Conservation (phyloP, 805 yeast genomes). For the Kazachstania africana region DNA sequence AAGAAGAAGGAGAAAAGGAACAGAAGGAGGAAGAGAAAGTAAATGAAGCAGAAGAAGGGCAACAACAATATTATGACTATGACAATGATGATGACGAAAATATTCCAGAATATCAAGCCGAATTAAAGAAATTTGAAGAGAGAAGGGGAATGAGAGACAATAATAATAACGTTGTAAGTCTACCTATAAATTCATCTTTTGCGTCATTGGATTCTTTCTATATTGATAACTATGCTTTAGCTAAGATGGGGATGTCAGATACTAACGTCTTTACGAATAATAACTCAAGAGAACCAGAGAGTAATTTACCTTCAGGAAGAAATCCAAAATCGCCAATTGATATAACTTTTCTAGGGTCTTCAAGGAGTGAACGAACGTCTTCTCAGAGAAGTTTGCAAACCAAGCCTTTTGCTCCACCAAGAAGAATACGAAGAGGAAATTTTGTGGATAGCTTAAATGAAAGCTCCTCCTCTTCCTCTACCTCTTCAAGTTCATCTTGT, state of each 20-base stretch:
- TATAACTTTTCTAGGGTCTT: too few relatives aligned
- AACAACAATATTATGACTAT: too few relatives aligned
- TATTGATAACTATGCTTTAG: constrained; percentile 38
- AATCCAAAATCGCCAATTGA: too few relatives aligned
- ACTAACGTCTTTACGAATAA: not conserved
- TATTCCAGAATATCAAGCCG: constrained; percentile 7
- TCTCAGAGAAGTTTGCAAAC: too few relatives aligned
- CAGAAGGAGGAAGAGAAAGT: not conserved
- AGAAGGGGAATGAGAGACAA: constrained; percentile 25
- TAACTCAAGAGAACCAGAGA: not conserved
- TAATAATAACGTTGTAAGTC: constrained; percentile 37
- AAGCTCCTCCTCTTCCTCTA: constrained; percentile 1
- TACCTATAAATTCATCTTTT: constrained; percentile 64
- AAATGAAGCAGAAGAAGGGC: not conserved
- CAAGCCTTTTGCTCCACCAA: too few relatives aligned
- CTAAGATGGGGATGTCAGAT: constrained; percentile 9
- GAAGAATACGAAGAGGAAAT: constrained; percentile 3
- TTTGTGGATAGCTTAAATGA: constrained; percentile 3
- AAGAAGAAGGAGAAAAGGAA: not conserved
- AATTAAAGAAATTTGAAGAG: constrained; percentile 15
- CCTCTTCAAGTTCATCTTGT: constrained; percentile 1
- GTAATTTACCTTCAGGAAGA: not conserved
- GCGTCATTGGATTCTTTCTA: constrained; percentile 61
- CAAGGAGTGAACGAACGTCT: too few relatives aligned
- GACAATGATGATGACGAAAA: too few relatives aligned